phyloP scores from a whole-genome alignment of 305 asterid species.

The Fraxinus nigra region DNA sequence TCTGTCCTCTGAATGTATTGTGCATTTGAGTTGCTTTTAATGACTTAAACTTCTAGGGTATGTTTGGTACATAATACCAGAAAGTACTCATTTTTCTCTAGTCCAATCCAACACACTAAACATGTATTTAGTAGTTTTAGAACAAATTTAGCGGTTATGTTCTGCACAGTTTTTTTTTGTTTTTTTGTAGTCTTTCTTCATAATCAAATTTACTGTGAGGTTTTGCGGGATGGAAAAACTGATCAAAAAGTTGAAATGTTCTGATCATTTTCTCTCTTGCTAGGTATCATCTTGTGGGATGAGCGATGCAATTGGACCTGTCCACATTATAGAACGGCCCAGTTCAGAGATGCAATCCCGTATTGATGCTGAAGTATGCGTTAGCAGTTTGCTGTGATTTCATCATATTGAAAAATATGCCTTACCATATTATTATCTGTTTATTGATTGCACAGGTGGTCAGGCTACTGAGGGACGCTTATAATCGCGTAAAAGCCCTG shows the following conservation, averaged over 20 bases:
- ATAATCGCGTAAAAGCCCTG: slow-evolving; percentile 81
- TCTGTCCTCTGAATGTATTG: neutral
- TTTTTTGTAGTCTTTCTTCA: neutral
- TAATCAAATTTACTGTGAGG: neutral
- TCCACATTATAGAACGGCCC: slow-evolving; percentile 84
- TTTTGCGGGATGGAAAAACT: neutral
- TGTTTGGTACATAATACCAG: neutral
- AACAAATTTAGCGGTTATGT: neutral
- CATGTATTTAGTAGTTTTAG: neutral
- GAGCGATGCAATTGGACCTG: slow-evolving; percentile 94
- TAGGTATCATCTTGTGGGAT: slow-evolving; percentile 89
- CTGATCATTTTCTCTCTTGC: slow-evolving; percentile 8
- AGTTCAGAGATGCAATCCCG: slow-evolving; percentile 95
- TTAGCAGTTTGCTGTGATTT: slow-evolving; percentile 15
- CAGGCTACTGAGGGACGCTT: slow-evolving; percentile 83
- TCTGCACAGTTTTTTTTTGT: neutral
- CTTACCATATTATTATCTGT: neutral
- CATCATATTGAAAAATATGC: neutral
- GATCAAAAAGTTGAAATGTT: neutral
- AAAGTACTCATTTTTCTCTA: neutral
- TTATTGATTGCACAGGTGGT: slow-evolving; percentile 55
- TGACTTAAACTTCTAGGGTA: neutral
- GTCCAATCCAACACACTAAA: neutral
- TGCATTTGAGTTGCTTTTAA: neutral
- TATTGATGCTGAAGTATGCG: slow-evolving; percentile 83